Evolutionary conservation across 2,329 filamentous ascomycete species (phyloP).

Genomic region (Thielaviopsis musarum): DNA sequence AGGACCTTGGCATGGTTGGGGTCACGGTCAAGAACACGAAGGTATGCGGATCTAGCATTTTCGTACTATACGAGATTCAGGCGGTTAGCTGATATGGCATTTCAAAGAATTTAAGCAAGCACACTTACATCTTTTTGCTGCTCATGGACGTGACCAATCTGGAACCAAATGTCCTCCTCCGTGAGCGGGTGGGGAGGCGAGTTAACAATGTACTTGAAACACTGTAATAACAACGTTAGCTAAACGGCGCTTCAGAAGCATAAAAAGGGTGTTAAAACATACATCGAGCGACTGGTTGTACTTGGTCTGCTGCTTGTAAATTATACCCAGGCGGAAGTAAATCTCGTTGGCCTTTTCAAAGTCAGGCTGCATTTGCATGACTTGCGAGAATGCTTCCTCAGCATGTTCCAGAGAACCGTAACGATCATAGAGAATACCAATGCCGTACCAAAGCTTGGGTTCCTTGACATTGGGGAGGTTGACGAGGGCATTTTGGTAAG

Average conservation of each 20-base stretch:
- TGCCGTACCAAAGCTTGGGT: constrained; percentile 96
- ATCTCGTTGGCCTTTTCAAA: constrained; percentile 99
- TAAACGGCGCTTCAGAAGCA: background rate
- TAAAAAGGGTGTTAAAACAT: constrained; percentile 18
- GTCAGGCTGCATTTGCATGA: constrained; percentile 95
- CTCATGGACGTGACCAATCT: constrained; percentile 96
- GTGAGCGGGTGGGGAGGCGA: constrained; percentile 84
- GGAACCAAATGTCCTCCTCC: constrained; percentile 98
- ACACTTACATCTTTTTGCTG: constrained; percentile 92
- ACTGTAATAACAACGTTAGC: constrained; percentile 35
- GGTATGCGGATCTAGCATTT: constrained; percentile 79
- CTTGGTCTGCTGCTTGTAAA: constrained; percentile 97
- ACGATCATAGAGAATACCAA: constrained; percentile 90
- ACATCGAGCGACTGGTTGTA: constrained; percentile 85
- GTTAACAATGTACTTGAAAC: constrained; percentile 94
- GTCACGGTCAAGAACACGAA: constrained; percentile 82
- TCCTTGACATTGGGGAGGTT: constrained; percentile 74
- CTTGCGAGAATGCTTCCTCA: constrained; percentile 93
- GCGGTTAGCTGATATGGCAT: constrained; percentile 16
- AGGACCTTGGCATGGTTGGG: constrained; percentile 95
- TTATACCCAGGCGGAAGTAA: constrained; percentile 96
- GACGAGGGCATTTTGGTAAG: constrained; percentile 89
- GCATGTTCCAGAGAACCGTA: constrained; percentile 95
- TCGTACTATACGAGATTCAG: constrained; percentile 52
- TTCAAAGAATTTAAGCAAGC: background rate